phyloP scores from a whole-genome alignment of 768 basidiomycete species.

The Gyrodon lividus region DNA sequence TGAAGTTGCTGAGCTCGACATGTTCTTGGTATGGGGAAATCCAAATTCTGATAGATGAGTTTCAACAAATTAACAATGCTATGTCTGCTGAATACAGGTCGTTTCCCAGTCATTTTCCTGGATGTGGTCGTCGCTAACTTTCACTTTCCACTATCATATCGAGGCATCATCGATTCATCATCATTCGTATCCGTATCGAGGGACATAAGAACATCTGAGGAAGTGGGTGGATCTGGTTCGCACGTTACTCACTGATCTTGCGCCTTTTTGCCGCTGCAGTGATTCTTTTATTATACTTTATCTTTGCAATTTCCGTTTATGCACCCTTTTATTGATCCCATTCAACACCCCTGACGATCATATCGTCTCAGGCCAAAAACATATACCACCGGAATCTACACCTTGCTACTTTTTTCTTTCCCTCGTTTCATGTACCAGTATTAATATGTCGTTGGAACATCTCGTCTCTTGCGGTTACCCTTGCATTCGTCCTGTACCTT shows the following conservation, averaged over 20 bases:
- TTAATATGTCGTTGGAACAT: not conserved
- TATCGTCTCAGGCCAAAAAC: not conserved
- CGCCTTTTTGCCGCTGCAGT: too few species aligned
- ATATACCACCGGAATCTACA: not conserved
- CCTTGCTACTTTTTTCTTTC: not conserved
- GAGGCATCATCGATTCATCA: too few species aligned
- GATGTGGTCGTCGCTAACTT: too few species aligned
- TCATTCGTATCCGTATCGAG: not conserved
- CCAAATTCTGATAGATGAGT: not conserved
- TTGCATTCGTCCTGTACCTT: not conserved
- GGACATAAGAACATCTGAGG: too few species aligned
- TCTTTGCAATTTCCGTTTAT: too few species aligned
- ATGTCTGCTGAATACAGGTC: constrained; percentile 1
- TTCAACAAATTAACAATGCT: constrained; percentile 3
- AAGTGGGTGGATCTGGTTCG: too few species aligned
- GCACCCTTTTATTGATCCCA: too few species aligned
- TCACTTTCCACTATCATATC: too few species aligned
- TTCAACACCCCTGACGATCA: not conserved
- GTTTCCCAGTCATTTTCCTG: not conserved
- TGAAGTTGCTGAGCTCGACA: not conserved
- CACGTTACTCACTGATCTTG: too few species aligned
- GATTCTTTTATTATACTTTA: too few species aligned
- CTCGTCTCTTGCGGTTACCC: not conserved
- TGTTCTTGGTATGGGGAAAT: constrained; percentile 18
- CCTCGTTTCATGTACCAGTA: not conserved